Evolutionary conservation across 805 yeast species (phyloP).

Genomic region (Yarrowia sp.): DNA sequence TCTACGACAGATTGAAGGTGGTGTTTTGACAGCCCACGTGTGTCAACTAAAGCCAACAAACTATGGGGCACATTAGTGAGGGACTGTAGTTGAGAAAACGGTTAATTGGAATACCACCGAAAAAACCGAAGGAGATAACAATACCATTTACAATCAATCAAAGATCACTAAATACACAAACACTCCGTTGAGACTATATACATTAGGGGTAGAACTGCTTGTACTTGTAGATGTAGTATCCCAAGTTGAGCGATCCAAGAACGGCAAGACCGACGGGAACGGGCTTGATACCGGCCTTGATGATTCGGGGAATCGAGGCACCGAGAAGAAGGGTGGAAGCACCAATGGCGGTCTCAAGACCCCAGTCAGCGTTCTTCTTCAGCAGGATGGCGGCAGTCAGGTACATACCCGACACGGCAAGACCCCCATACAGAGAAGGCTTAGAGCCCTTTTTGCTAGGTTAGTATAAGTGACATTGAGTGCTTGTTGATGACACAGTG

Average conservation of each 20-base stretch:
- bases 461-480: neutral
- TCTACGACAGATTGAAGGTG: no score
- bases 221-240: constrained; percentile 77
- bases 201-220: constrained; percentile 62
- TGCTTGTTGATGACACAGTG: no score
- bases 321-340: constrained; percentile 68
- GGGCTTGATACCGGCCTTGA: constrained; percentile 65
- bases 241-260: constrained; percentile 67
- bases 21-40: no score
- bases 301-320: constrained; percentile 77
- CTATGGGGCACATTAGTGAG: no score
- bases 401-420: constrained; percentile 49
- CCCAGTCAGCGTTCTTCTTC: constrained; percentile 73
- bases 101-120: no score
- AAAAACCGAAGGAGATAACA: no score
- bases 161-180: neutral
- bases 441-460: constrained; percentile 66
- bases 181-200: constrained; percentile 15
- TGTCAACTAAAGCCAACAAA: no score
- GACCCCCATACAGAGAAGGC: constrained; percentile 82
- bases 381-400: constrained; percentile 64
- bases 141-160: no score
- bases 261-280: constrained; percentile 71
- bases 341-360: constrained; percentile 81
- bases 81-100: no score